phyloP scores from a whole-genome alignment of 768 basidiomycete genomes.

The Fibroporia radiculosa region DNA sequence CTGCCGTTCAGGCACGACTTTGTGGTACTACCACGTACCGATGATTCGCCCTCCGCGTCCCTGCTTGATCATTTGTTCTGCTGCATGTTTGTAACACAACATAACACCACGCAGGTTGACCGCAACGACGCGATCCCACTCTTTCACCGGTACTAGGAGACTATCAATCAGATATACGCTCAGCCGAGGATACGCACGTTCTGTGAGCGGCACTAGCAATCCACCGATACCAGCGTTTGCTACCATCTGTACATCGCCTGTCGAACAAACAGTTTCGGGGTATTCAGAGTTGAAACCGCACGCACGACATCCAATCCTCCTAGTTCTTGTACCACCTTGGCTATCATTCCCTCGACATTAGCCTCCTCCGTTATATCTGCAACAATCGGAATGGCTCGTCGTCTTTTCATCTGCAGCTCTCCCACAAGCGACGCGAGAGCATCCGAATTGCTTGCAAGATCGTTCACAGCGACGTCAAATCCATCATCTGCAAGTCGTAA shows the following conservation, averaged over 20 bases:
- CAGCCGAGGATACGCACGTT: neutral
- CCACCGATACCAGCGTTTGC: conserved; percentile 21
- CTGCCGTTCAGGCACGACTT: too few species aligned
- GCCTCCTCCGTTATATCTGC: conserved; percentile 36
- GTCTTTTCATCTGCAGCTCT: conserved; percentile 16
- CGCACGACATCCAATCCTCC: conserved; percentile 43
- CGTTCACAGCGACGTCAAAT: conserved; percentile 14
- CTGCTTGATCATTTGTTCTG: conserved; percentile 36
- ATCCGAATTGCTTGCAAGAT: conserved; percentile 7
- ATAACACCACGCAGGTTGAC: conserved; percentile 35
- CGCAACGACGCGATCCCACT: conserved; percentile 17
- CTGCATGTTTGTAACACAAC: conserved; percentile 36
- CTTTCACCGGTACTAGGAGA: conserved; percentile 2
- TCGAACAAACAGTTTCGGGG: too few species aligned
- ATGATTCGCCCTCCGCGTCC: conserved; percentile 35
- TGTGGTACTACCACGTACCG: neutral
- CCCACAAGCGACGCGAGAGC: conserved; percentile 9
- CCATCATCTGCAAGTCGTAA: conserved; percentile 21
- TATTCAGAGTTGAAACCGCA: too few species aligned
- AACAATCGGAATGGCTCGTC: conserved; percentile 18
- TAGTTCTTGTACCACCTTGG: conserved; percentile 19
- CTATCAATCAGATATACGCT: neutral
- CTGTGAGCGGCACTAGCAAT: conserved; percentile 2
- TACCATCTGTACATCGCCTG: conserved; percentile 23
- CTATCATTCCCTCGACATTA: conserved; percentile 35